These are phyloP conservation scores for Calcarisporium arbuscula DNA, from an alignment of 2,329 filamentous ascomycete species.

Conservation along the genomic window DNA sequence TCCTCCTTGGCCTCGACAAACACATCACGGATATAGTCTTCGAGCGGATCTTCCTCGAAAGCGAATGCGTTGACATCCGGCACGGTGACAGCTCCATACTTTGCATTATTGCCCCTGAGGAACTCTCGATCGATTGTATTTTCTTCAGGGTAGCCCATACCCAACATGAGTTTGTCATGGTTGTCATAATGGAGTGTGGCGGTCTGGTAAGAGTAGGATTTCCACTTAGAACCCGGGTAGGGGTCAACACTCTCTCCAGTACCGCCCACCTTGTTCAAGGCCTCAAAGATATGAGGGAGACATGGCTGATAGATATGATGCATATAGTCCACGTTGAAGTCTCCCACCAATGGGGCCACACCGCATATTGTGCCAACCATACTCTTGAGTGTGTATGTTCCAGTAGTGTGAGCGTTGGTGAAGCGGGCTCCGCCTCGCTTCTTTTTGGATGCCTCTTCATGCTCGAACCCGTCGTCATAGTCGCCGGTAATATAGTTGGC, in stretches of 20 bases:
- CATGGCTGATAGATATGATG: conserved; percentile 39
- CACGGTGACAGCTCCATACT: conserved; percentile 21
- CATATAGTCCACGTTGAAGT: conserved; percentile 35
- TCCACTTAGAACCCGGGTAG: conserved; percentile 23
- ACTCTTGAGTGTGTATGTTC: conserved; percentile 37
- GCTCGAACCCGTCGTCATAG: conserved; percentile 13
- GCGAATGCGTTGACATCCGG: conserved; percentile 29
- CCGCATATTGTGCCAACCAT: conserved; percentile 34
- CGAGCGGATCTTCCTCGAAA: conserved; percentile 23
- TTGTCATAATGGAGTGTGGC: conserved; percentile 27
- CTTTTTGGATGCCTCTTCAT: conserved; percentile 4
- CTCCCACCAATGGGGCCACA: conserved; percentile 31
- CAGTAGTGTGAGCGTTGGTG: conserved; percentile 32
- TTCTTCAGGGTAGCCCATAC: conserved; percentile 22
- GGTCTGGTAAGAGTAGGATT: conserved; percentile 25
- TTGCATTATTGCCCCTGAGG: conserved; percentile 20
- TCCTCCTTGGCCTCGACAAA: conserved; percentile 21
- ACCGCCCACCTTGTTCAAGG: conserved; percentile 18
- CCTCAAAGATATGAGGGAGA: conserved; percentile 29
- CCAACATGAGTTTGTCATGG: conserved; percentile 22
- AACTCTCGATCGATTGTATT: conserved; percentile 22
- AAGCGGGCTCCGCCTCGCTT: conserved; percentile 31
- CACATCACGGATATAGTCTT: conserved; percentile 25
- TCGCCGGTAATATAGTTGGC: conserved; percentile 17
- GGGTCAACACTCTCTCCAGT: conserved; percentile 8